phyloP scores from a whole-genome alignment of 306 rosid species.

The Myrica gale region DNA sequence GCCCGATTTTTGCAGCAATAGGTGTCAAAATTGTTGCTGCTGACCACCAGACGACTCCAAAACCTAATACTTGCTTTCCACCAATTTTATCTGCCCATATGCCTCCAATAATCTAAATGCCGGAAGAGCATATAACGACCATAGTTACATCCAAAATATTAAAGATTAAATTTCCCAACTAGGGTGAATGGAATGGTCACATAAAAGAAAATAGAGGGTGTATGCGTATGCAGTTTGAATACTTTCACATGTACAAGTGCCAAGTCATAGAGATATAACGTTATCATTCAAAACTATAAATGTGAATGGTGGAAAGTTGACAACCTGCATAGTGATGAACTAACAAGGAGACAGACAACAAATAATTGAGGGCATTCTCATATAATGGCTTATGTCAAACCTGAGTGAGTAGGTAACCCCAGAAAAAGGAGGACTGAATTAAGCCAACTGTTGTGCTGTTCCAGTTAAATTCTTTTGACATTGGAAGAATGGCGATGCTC shows the following conservation, averaged over 20 bases:
- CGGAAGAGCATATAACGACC: slow-evolving; percentile 15
- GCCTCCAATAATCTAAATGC: slow-evolving; percentile 77
- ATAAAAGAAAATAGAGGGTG: neutral
- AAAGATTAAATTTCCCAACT: slow-evolving; percentile 1
- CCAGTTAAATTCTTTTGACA: slow-evolving; percentile 91
- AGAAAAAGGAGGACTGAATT: slow-evolving; percentile 94
- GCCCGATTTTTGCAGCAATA: slow-evolving; percentile 83
- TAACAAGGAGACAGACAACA: slow-evolving; percentile 19
- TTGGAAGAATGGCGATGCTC: slow-evolving; percentile 99
- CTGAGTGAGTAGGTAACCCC: slow-evolving; percentile 98
- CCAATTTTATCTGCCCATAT: slow-evolving; percentile 99
- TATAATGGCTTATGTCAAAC: slow-evolving; percentile 41
- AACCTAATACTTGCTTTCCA: slow-evolving; percentile 86
- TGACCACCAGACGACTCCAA: slow-evolving; percentile 98
- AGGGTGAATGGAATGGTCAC: neutral
- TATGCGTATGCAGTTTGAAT: slow-evolving; percentile 2
- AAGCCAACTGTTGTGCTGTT: slow-evolving; percentile 92
- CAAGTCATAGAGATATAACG: neutral
- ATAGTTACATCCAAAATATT: slow-evolving; percentile 29
- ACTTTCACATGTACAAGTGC: slow-evolving; percentile 17
- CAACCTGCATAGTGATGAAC: neutral
- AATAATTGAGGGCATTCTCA: slow-evolving; percentile 4
- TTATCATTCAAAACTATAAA: neutral
- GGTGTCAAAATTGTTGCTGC: slow-evolving; percentile 87
- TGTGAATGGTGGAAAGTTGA: neutral